A percentile compares a stretch with the other conserved stretches of the same genome.
phyloP scores from a whole-genome alignment of 495 filamentous ascomycete species.

The Penicillium odoratum region DNA sequence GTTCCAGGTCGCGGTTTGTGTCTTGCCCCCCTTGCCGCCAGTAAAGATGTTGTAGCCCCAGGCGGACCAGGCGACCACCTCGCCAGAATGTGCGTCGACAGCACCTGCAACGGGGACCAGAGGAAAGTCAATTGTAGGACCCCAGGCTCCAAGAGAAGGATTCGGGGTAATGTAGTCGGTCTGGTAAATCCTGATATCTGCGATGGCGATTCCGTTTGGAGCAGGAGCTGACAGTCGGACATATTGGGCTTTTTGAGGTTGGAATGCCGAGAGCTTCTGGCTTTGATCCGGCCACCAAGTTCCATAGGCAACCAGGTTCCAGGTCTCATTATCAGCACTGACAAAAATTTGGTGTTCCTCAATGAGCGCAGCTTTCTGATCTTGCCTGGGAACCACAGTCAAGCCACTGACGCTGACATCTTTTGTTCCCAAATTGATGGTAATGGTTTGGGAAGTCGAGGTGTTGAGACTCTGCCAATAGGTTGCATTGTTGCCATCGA shows the following conservation, averaged over 20 bases:
- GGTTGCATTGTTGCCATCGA: slow-evolving; percentile 1
- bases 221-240: slow-evolving; percentile 27
- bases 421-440: slow-evolving; percentile 4
- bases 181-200: slow-evolving; percentile 27
- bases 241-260: slow-evolving; percentile 36
- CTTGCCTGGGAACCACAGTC: slow-evolving; percentile 11
- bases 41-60: slow-evolving; percentile 33
- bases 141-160: slow-evolving; percentile 38
- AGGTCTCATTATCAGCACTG: slow-evolving; percentile 40
- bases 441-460: slow-evolving; percentile 2
- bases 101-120: slow-evolving; percentile 46
- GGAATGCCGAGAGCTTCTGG: slow-evolving; percentile 39
- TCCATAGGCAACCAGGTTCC: slow-evolving; percentile 40
- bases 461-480: slow-evolving; percentile 7
- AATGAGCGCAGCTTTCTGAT: not conserved
- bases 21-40: slow-evolving; percentile 31
- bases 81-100: slow-evolving; percentile 32
- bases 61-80: slow-evolving; percentile 44
- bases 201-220: slow-evolving; percentile 33
- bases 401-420: slow-evolving; percentile 1
- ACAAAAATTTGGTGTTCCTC: slow-evolving; percentile 34
- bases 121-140: slow-evolving; percentile 49
- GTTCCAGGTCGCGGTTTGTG: slow-evolving; percentile 44
- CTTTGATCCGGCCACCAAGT: slow-evolving; percentile 42
- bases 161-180: slow-evolving; percentile 1